Percentiles rank a stretch among this genome's conserved stretches.
Evolutionary conservation across 768 basidiomycete species (phyloP).

Genomic region (Calocybe gangraenosa): DNA sequence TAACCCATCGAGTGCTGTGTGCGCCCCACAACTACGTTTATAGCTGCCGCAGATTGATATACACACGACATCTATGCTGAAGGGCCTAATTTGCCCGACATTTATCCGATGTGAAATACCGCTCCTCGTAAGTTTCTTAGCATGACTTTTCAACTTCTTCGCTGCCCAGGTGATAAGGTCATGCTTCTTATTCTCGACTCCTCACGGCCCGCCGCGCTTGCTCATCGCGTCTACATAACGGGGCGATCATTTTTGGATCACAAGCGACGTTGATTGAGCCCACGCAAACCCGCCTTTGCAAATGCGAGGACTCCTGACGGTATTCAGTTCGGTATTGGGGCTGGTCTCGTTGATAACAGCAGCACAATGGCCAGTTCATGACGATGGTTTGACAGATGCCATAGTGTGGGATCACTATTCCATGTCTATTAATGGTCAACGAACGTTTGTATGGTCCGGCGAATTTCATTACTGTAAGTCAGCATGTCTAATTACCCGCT

Average conservation of each 20-base stretch:
- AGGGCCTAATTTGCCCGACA: no score
- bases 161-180: conserved; percentile 8
- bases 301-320: neutral
- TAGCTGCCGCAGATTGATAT: no score
- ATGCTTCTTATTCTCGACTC: conserved; percentile 1
- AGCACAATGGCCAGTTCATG: conserved; percentile 6
- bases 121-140: no score
- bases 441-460: conserved; percentile 10
- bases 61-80: no score
- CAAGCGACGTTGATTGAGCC: neutral
- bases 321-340: neutral
- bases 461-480: conserved; percentile 12
- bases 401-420: conserved; percentile 10
- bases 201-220: conserved; percentile 5
- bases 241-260: neutral
- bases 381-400: conserved; percentile 4
- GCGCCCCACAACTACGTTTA: no score
- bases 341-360: neutral
- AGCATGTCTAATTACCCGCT: no score
- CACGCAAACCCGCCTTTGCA: neutral
- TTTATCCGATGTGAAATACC: no score
- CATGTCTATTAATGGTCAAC: conserved; percentile 6
- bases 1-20: no score
- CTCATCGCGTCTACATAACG: conserved; percentile 7
- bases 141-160: neutral